Evolutionary conservation across 768 basidiomycete species (phyloP).

Genomic region (Neoboletus subvelutipes): DNA sequence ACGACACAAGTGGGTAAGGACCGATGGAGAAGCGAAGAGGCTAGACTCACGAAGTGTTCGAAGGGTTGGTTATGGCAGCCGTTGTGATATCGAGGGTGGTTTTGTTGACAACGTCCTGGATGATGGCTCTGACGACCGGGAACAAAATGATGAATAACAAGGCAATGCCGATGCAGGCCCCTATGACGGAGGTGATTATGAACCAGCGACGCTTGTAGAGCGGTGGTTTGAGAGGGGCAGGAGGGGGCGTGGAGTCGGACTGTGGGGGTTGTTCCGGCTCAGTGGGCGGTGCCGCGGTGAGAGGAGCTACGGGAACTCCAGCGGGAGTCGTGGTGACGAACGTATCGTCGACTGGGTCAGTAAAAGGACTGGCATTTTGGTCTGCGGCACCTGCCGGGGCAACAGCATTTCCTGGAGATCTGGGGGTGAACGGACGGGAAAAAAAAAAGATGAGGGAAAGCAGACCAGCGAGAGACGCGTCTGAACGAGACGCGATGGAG

Average conservation of each 20-base stretch:
- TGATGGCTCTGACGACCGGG: constrained; percentile 66
- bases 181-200: constrained; percentile 55
- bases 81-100: constrained; percentile 52
- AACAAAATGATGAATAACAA: constrained; percentile 67
- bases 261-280: not conserved
- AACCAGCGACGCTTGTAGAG: constrained; percentile 66
- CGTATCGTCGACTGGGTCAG: constrained; percentile 12
- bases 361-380: constrained; percentile 2
- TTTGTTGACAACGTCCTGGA: constrained; percentile 61
- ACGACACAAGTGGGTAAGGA: constrained; percentile 6
- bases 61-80: constrained; percentile 50
- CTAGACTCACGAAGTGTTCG: constrained; percentile 54
- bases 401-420: constrained; percentile 11
- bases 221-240: constrained; percentile 31
- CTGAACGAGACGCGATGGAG: constrained; percentile 7
- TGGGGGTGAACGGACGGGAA: not conserved
- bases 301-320: not conserved
- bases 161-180: constrained; percentile 53
- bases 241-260: not conserved
- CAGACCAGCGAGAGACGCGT: constrained; percentile 19
- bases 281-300: not conserved
- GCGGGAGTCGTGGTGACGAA: constrained; percentile 9
- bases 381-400: constrained; percentile 3
- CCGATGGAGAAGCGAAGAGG: not conserved
- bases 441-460: not conserved